phyloP scores from a whole-genome alignment of 1,139 yeast genomes.

The Scheffersomyces stambukii region DNA sequence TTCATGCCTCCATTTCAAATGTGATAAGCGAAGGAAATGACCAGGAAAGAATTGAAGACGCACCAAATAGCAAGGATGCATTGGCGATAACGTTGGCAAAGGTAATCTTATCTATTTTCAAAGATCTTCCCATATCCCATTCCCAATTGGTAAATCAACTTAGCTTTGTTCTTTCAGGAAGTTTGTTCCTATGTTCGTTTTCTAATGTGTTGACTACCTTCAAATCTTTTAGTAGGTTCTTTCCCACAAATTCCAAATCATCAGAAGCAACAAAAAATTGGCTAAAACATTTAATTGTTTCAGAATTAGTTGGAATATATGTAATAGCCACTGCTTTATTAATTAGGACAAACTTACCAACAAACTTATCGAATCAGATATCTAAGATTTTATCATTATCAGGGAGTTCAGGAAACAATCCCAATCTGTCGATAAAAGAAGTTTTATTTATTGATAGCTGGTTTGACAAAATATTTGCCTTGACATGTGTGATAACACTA shows the following conservation, averaged over 20 bases:
- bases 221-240: slow-evolving; percentile 30
- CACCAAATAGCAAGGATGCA: slow-evolving; percentile 43
- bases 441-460: slow-evolving; percentile 67
- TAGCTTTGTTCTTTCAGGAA: slow-evolving; percentile 61
- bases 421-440: slow-evolving; percentile 26
- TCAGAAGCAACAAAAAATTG: slow-evolving; percentile 26
- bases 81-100: slow-evolving; percentile 64
- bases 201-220: slow-evolving; percentile 58
- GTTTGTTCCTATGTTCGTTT: slow-evolving; percentile 63
- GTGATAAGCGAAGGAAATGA: neutral
- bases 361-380: slow-evolving; percentile 49
- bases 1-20: too few relatives aligned
- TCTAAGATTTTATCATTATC: slow-evolving; percentile 41
- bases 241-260: slow-evolving; percentile 23
- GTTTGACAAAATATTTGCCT: slow-evolving; percentile 73
- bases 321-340: slow-evolving; percentile 76
- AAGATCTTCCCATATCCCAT: slow-evolving; percentile 30
- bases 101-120: slow-evolving; percentile 26
- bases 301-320: slow-evolving; percentile 74
- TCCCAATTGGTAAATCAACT: slow-evolving; percentile 60
- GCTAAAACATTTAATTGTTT: slow-evolving; percentile 49
- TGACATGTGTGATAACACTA: slow-evolving; percentile 51
- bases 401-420: slow-evolving; percentile 25
- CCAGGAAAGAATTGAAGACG: slow-evolving; percentile 4
- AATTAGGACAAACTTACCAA: slow-evolving; percentile 70